Base-by-base conservation (phyloP, 345 rosid species). In the Populus simonii region DNA sequence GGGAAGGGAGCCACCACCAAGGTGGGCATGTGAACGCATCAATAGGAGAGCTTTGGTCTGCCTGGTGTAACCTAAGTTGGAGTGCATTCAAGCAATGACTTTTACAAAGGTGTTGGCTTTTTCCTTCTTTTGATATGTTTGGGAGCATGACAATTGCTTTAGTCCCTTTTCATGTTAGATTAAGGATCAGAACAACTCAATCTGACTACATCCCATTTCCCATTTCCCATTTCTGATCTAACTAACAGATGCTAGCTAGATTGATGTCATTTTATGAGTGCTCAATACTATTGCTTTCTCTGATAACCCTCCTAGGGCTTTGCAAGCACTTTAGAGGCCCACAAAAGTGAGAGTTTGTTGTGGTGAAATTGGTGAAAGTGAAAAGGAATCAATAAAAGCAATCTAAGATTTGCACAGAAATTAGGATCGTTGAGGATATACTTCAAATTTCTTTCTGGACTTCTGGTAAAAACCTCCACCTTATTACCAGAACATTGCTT, bases 61-160 rank as follows among this genome's bases (percentile, higher is more conserved):
- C 49, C 77, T 70, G 77, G 43, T 57, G 81, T 76, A 65, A 68
- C 80, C 80, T 76, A 27, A 79, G 84, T 76, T 87, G 84, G 85
- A 78, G 80, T 84, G 87, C 82, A 84, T 84, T 88, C 89, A 85
- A 77, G 81, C 82, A 47, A 75, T 80, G 80, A 80, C 92, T 87
- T 86, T 89, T 84, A 73, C 88, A 82, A 85, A 87, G 87, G 76
- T 68, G 72, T 5, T 27, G 38, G 18, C 86, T 86, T 86, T 83
- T 87, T 76, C n/a, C 82, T 67, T 70, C 67, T 75, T 78, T 80
- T 76, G 75, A 78, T 43, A 74, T 74, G 79, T 80, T 55, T 69
- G 57, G 29, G 67, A 69, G 71, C 70, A 35, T 75, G 23, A 29
- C 53, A 23, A 68, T 80, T 73, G 12, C 69, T 71, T 67, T 73